Base-by-base conservation (phyloP, 768 basidiomycete genomes). In the Pisolithus microcarpus region DNA sequence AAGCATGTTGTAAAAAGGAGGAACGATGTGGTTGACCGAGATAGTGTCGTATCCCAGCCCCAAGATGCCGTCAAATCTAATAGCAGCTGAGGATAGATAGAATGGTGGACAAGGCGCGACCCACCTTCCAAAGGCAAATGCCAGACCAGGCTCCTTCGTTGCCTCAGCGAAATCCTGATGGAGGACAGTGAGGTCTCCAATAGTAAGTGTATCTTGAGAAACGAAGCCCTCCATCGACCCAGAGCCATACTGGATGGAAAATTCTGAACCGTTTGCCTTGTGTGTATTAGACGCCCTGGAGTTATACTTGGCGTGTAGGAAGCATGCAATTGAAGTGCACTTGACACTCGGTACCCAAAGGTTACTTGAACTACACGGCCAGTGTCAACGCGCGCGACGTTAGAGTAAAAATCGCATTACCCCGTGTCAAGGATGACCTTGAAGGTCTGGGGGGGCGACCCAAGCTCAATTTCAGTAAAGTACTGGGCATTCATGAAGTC, bases 401-500 rank as follows among this genome's bases (percentile, higher is more conserved):
- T 34, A 15, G 42, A 9, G 45, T n/a, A 47, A 36, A 42, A 40
- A n/a, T 13, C 4, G 18, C 34, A 59, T 21, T 64, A 85, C 86
- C 88, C 89, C 43, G 95, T 96, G 66, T 97, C 94, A 52, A 97
- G 81, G 53, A 96, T 82, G 61, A 96, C 93, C 71, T 95, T 93
- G 78, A 94, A 95, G 4, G 62, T 71, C 69, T 98, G 95, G 34
- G 91, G 78, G 19, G 95, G 95, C 1, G 74, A 78, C 15, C 95
- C 95, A 49, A 97, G 66, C 1, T 74, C 64, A 53, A 98, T 95
- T 55, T 92, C 87, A 18, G 92, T 79, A 65, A 79, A 99, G 71
- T 99, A 98, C 68, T 99, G 94, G 34, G 96, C 94, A 66, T 98
- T 98, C 84, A 94, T 83, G 72, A 91, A 98, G 75, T 97, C 94